Evolutionary conservation across 2,329 filamentous ascomycete genomes (phyloP).

Genomic region (Fusarium subglutinans): DNA sequence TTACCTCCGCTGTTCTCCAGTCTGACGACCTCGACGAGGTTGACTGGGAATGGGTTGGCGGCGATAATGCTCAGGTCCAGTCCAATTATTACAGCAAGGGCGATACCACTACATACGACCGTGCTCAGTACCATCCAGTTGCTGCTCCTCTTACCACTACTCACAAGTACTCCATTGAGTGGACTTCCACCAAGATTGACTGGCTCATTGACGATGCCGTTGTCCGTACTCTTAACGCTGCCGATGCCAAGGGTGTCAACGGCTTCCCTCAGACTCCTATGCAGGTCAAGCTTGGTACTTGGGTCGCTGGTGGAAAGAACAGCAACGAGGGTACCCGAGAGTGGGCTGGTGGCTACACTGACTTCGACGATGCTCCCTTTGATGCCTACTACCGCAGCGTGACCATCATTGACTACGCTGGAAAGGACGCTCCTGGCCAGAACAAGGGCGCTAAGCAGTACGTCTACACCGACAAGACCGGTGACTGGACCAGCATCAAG

Average conservation of each 20-base stretch:
- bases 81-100: constrained; percentile 88
- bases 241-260: constrained; percentile 65
- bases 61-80: constrained; percentile 78
- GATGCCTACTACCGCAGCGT: constrained; percentile 66
- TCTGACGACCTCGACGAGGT: constrained; percentile 89
- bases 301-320: constrained; percentile 66
- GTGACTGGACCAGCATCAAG: constrained; percentile 62
- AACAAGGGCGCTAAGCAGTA: constrained; percentile 59
- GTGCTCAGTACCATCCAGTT: constrained; percentile 70
- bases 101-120: constrained; percentile 75
- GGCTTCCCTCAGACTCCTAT: constrained; percentile 79
- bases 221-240: constrained; percentile 69
- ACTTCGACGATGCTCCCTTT: constrained; percentile 64
- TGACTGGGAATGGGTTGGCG: constrained; percentile 95
- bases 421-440: constrained; percentile 53
- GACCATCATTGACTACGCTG: constrained; percentile 63
- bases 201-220: constrained; percentile 72
- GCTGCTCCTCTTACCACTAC: constrained; percentile 62
- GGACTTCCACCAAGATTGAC: constrained; percentile 69
- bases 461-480: constrained; percentile 59
- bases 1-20: constrained; percentile 89
- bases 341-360: constrained; percentile 72
- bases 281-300: constrained; percentile 75
- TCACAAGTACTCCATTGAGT: constrained; percentile 76
- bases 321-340: constrained; percentile 76